Conservation (phyloP, 108 stramenopile species). For the Ochromonas danica region DNA sequence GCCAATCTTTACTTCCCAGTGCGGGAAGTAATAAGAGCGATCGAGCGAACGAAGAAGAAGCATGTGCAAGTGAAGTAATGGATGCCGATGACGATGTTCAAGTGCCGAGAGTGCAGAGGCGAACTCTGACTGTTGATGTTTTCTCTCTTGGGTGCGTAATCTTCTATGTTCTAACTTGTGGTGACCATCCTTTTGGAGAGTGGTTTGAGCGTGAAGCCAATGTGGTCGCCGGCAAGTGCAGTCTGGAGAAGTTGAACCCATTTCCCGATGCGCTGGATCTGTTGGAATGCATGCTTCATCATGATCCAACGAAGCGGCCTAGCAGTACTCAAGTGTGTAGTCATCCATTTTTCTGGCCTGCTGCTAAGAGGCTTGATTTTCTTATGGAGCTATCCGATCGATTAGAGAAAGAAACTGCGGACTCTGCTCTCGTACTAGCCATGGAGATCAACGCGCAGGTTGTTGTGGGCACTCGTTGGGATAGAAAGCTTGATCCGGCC, state of each 20-base stretch:
- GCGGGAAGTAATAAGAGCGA: neutral
- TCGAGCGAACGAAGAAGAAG: neutral
- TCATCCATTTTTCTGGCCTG: constrained; percentile 89
- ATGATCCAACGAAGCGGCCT: constrained; percentile 73
- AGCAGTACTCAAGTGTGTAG: constrained; percentile 77
- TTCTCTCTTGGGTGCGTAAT: constrained; percentile 95
- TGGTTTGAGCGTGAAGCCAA: constrained; percentile 95
- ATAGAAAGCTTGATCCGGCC: constrained; percentile 66
- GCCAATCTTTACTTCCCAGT: neutral
- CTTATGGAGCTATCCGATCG: constrained; percentile 83
- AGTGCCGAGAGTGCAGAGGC: constrained; percentile 40
- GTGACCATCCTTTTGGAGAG: constrained; percentile 88
- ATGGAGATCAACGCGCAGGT: constrained; percentile 73
- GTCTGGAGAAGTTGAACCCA: constrained; percentile 10
- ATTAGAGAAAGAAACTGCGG: constrained; percentile 61
- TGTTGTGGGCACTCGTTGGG: constrained; percentile 83
- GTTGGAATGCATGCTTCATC: constrained; percentile 71
- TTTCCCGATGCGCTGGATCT: constrained; percentile 73
- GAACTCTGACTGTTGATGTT: constrained; percentile 73
- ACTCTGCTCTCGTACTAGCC: constrained; percentile 49
- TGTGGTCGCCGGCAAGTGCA: constrained; percentile 72
- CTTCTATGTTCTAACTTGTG: constrained; percentile 77
- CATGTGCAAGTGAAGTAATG: neutral
- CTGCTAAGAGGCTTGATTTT: constrained; percentile 71
- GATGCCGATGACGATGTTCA: neutral